A percentile compares a stretch with the other conserved stretches of the same genome.
Conservation (phyloP, 495 filamentous ascomycete species). For the Neurospora sp. region DNA sequence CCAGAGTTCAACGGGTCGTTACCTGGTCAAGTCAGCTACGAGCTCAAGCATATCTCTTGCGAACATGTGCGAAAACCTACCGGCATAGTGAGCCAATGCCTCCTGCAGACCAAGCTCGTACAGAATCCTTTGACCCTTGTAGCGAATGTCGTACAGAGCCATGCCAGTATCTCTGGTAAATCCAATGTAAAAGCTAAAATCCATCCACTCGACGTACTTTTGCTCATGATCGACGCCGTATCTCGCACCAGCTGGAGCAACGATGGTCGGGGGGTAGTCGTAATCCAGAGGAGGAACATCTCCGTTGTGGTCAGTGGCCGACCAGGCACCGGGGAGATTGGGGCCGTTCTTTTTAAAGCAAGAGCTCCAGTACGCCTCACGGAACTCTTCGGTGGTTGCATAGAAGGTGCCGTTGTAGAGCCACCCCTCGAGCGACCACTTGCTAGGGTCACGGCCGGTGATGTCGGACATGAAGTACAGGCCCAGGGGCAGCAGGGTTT, state of each 20-base stretch:
- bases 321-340: conserved; percentile 38
- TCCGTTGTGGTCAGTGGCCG: conserved; percentile 24
- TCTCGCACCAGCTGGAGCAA: conserved; percentile 30
- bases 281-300: conserved; percentile 24
- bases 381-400: conserved; percentile 32
- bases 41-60: too few species aligned
- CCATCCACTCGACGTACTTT: conserved; percentile 45
- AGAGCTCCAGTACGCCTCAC: conserved; percentile 27
- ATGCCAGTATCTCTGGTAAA: conserved; percentile 36
- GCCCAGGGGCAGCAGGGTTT: conserved; percentile 32
- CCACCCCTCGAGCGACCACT: conserved; percentile 39
- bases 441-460: conserved; percentile 33
- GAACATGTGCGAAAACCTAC: neutral
- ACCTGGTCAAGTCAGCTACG: too few species aligned
- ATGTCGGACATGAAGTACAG: conserved; percentile 33
- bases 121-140: conserved; percentile 42
- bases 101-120: conserved; percentile 48
- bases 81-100: conserved; percentile 45
- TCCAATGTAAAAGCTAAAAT: conserved; percentile 41
- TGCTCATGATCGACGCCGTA: conserved; percentile 32
- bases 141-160: conserved; percentile 38
- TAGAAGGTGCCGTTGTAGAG: conserved; percentile 44
- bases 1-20: conserved; percentile 36
- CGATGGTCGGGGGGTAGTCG: conserved; percentile 23
- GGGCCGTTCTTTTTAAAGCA: conserved; percentile 33